Evolutionary conservation across 2,329 filamentous ascomycete species (phyloP), one percentile per base, ranked within the genome.

Genomic region (Botryotinia narcissicola): DNA sequence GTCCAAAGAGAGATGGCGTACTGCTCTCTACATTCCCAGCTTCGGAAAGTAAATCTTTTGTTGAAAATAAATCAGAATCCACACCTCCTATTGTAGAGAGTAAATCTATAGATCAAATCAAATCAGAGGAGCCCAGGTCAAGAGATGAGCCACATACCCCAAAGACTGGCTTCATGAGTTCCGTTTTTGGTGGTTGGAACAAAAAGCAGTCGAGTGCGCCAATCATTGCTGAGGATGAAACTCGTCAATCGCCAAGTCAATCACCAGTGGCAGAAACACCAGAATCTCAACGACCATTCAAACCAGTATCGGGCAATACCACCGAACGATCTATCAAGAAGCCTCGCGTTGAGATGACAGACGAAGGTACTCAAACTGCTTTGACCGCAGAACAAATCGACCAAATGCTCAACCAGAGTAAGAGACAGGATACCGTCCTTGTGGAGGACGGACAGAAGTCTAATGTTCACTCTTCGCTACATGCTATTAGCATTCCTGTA

Each of bases 331-430:
- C 83, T 37, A 67, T 76, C 10, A 85, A 84, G 73, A 87, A 84
- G 78, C 78, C 76, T 35, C 70, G 80, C 35, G 75, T 83, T 59
- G 81, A 83, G 72, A 91, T 87, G 75, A 84, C 86, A 32, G 93
- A 97, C 78, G 91, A 92, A 77, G 89, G 91, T 71, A 92, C 92
- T 22, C 95, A 98, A 83, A 98, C 95, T 37, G 87, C 91, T 57
- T 85, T 98, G 44, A 97, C 94, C n/a, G 89, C 93, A 0, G 89
- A 92, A 68, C 90, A 92, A 73, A 93, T 97, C 76, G 94, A 97
- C 77, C 87, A 89, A 72, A 86, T 97, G 79, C 83, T 97, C 73
- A 73, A 59, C 35, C 87, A 87, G 76, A 85, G 86, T 71, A 89
- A 88, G 77, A 74, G 79, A 42, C 78, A 80, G 46, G 80, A 79